Evolutionary conservation across 2,329 filamentous ascomycete genomes (phyloP).

Genomic region (Aspergillus piperis): DNA sequence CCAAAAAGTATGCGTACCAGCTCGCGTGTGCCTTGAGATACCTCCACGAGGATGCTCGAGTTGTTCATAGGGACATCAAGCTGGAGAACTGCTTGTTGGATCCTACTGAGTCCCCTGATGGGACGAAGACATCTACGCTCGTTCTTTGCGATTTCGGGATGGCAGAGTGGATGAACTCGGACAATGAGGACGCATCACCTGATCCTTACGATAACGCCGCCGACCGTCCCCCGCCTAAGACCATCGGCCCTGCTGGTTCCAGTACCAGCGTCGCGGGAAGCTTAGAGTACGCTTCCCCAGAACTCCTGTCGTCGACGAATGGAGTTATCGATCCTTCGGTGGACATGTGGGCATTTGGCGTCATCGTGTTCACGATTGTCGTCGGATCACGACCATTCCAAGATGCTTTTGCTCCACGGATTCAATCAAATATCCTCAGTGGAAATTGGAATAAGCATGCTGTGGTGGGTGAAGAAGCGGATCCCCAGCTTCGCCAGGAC

Average conservation of each 20-base stretch:
- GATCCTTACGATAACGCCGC: slow-evolving; percentile 51
- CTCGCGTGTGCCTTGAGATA: slow-evolving; percentile 66
- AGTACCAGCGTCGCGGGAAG: slow-evolving; percentile 63
- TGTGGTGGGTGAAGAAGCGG: slow-evolving; percentile 48
- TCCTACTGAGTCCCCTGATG: slow-evolving; percentile 51
- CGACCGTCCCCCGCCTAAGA: slow-evolving; percentile 51
- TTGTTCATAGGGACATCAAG: slow-evolving; percentile 69
- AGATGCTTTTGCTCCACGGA: slow-evolving; percentile 59
- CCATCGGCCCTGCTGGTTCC: slow-evolving; percentile 57
- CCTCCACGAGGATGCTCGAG: slow-evolving; percentile 65
- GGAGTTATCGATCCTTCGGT: slow-evolving; percentile 54
- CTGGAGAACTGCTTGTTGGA: slow-evolving; percentile 69
- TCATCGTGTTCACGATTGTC: slow-evolving; percentile 62
- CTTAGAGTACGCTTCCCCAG: slow-evolving; percentile 56
- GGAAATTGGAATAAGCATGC: slow-evolving; percentile 60
- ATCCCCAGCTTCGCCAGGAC: slow-evolving; percentile 42
- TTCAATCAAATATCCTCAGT: slow-evolving; percentile 60
- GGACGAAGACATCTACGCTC: slow-evolving; percentile 55
- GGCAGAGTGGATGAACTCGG: slow-evolving; percentile 65
- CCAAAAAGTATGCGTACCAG: slow-evolving; percentile 63
- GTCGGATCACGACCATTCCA: slow-evolving; percentile 65
- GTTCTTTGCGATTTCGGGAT: slow-evolving; percentile 70
- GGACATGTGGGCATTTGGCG: slow-evolving; percentile 68
- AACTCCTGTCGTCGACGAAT: slow-evolving; percentile 44
- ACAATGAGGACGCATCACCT: slow-evolving; percentile 53